Evolutionary conservation across 768 basidiomycete species (phyloP).

Genomic region (Kwoniella bestiolae): DNA sequence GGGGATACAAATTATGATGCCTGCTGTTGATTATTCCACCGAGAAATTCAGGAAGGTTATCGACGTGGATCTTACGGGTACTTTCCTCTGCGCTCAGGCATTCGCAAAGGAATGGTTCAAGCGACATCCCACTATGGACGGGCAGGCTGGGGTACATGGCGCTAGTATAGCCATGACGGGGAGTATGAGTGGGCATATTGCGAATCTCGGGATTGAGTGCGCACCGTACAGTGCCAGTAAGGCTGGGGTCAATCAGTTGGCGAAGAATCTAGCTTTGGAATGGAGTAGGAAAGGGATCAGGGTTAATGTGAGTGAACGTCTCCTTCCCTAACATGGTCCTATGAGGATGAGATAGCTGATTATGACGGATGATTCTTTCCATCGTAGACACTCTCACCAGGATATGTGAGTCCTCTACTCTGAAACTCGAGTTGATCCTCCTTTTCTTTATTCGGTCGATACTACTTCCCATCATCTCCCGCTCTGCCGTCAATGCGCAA

Average conservation of each 20-base stretch:
- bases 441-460: no score
- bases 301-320: slow-evolving; percentile 50
- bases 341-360: no score
- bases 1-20: slow-evolving; percentile 33
- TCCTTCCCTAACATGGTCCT: no score
- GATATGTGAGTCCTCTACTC: slow-evolving; percentile 38
- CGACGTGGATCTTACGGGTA: slow-evolving; percentile 39
- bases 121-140: slow-evolving; percentile 6
- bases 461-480: no score
- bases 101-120: slow-evolving; percentile 30
- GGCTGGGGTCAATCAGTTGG: slow-evolving; percentile 51
- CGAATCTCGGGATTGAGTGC: slow-evolving; percentile 34
- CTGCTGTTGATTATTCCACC: slow-evolving; percentile 27
- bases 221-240: slow-evolving; percentile 53
- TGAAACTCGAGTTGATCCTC: no score
- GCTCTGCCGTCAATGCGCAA: no score
- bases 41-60: slow-evolving; percentile 35
- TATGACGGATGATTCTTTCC: neutral
- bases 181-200: slow-evolving; percentile 46
- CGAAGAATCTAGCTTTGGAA: slow-evolving; percentile 54
- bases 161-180: slow-evolving; percentile 47
- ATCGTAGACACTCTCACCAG: slow-evolving; percentile 37
- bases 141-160: slow-evolving; percentile 17
- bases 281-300: slow-evolving; percentile 51
- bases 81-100: slow-evolving; percentile 27